Evolutionary conservation across 2,329 filamentous ascomycete species (phyloP), one percentile per base, ranked within the genome.

Genomic region (Cytospora schulzeri): DNA sequence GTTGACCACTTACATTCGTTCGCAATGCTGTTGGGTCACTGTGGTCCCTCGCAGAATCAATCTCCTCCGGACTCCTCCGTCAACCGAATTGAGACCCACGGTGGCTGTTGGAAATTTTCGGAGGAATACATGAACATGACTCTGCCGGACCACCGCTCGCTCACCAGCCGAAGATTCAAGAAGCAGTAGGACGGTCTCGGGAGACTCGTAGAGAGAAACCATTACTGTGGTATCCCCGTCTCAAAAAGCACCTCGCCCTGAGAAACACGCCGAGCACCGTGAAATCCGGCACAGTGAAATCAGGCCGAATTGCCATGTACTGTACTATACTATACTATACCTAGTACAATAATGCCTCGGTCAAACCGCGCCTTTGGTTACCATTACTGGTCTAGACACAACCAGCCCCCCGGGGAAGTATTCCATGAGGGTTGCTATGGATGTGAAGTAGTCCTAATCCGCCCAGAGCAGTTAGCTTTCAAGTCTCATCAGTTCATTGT

Each of bases 111-210:
- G 28, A 51, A 56, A 29, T 50, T 56, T 56, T 62, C 52, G 60
- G 52, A 62, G 50, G 60, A 62, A 52, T 52, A 56, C 41, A 41
- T 50, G 60, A 53, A 33, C 60, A 56, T 62, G 52, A 53, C 60
- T 56, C 31, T 35, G 53, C 28, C 19, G 60, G 52, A 41, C 38
- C 28, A 53, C 54, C 15, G 54, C 52, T 35, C n/a, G 15, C 38
- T 41, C 45, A 9, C 35, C 51, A 41, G 19, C 38, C 38, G 17
- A 41, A 41, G 38, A 22, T 54, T 50, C 58, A 50, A 24, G 33
- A 41, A 41, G 19, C 52, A 48, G n/a, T 52, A 50, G 38, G 59
- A 11, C 60, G 41, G 28, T 28, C 19, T 51, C 60, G 60, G 60
- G n/a, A 41, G 51, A 56, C 24, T 54, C 60, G 60, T 51, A 15